Evolutionary conservation across 495 filamentous ascomycete species (phyloP).

Genomic region (Collariella sp.): DNA sequence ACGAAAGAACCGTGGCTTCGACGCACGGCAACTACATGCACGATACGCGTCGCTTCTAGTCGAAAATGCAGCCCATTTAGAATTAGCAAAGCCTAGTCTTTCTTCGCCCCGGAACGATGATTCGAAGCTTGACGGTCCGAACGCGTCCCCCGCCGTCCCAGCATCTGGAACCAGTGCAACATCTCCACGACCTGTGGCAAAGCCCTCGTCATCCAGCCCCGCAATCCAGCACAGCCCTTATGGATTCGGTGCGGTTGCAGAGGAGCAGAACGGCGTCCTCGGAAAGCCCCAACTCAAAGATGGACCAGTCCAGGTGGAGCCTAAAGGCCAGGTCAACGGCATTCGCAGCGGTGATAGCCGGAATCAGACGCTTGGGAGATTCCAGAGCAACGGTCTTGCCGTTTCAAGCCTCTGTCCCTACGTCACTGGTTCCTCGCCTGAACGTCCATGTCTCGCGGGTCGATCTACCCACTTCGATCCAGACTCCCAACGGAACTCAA

Average conservation of each 20-base stretch:
- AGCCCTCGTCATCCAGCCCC: not conserved
- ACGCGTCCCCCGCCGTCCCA: not conserved
- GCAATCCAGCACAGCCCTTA: too few relatives aligned
- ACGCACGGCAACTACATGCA: constrained; percentile 11
- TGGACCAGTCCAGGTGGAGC: not conserved
- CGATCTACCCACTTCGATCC: not conserved
- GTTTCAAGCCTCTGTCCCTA: not conserved
- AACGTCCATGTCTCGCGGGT: not conserved
- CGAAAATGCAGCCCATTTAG: constrained; percentile 14
- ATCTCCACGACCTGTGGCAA: not conserved
- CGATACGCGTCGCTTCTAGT: constrained; percentile 17
- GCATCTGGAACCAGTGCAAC: not conserved
- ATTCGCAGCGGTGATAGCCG: not conserved
- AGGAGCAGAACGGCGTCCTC: not conserved
- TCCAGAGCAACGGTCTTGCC: not conserved
- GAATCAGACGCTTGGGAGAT: not conserved
- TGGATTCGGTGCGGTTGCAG: not conserved
- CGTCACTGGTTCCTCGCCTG: not conserved
- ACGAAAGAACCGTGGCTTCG: constrained; percentile 39
- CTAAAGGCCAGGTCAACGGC: not conserved
- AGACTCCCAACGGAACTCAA: constrained; percentile 3
- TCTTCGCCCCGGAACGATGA: not conserved
- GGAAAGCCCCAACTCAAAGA: not conserved
- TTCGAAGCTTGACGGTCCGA: not conserved
- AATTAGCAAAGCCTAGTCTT: not conserved